These are phyloP conservation scores for Erodium trifolium DNA, from an alignment of 441 rosid species.

Conservation along the genomic window DNA sequence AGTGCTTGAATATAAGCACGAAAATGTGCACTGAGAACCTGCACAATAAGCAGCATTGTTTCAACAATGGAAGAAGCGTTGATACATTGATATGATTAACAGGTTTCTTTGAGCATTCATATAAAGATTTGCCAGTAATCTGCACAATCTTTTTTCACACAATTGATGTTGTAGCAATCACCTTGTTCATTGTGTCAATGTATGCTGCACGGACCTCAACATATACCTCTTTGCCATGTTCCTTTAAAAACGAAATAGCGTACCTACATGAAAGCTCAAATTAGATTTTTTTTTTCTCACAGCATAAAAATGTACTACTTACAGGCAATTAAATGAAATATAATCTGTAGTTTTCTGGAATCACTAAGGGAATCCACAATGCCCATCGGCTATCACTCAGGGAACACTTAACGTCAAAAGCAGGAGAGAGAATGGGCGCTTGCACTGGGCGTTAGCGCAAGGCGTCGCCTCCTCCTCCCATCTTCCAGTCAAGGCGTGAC, in stretches of 20 bases:
- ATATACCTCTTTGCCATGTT: constrained; percentile 88
- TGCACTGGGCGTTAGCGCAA: no score
- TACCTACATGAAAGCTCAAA: constrained; percentile 42
- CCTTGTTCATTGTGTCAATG: constrained; percentile 98
- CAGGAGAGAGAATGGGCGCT: no score
- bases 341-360: no score
- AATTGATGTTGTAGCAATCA: constrained; percentile 19
- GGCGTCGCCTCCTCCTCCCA: no score
- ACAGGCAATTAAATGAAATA: background rate
- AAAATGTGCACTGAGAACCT: constrained; percentile 98
- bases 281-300: background rate
- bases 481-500: no score
- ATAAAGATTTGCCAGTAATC: no score
- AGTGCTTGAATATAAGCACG: constrained; percentile 96
- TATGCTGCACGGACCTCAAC: constrained; percentile 89
- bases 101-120: no score
- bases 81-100: no score
- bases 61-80: background rate
- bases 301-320: background rate
- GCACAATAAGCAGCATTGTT: constrained; percentile 25
- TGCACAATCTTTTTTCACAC: no score
- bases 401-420: no score
- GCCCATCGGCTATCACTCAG: no score
- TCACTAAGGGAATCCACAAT: no score
- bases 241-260: constrained; percentile 76